These are phyloP conservation scores for Inosperma sp. DNA, from an alignment of 768 basidiomycete species.

Conservation along the genomic window DNA sequence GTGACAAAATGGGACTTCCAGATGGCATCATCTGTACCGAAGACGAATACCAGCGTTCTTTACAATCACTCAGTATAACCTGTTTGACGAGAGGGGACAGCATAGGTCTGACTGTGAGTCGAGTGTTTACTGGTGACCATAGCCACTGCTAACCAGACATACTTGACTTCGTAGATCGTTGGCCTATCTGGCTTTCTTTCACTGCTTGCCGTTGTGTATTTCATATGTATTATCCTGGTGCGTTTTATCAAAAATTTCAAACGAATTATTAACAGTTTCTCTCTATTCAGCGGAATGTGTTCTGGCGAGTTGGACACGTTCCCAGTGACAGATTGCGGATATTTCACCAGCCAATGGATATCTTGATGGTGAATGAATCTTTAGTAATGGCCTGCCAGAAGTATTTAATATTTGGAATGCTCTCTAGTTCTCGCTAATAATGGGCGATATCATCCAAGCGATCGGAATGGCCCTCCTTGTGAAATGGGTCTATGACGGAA, in stretches of 20 bases:
- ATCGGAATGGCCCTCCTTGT: not conserved
- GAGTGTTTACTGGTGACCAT: not conserved
- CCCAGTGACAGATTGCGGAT: not conserved
- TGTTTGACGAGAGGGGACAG: not conserved
- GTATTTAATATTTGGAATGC: not conserved
- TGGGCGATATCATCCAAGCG: not conserved
- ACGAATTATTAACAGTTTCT: no score
- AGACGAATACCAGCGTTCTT: no score
- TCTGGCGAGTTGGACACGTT: not conserved
- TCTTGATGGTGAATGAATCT: not conserved
- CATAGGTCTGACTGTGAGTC: not conserved
- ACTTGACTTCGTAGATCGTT: not conserved
- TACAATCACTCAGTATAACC: not conserved
- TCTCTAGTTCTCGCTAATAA: not conserved
- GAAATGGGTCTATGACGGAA: not conserved
- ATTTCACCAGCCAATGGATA: conserved; percentile 2
- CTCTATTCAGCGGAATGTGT: not conserved
- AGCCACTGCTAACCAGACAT: not conserved
- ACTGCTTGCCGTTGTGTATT: not conserved
- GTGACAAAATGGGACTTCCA: no score
- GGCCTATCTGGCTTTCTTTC: not conserved
- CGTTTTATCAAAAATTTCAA: not conserved
- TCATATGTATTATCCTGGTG: not conserved
- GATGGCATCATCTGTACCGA: no score
- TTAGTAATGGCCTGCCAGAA: not conserved